Evolutionary conservation across 768 basidiomycete genomes (phyloP), one percentile per base, ranked within the genome.

Genomic region (Pleurotus tuber-regium): DNA sequence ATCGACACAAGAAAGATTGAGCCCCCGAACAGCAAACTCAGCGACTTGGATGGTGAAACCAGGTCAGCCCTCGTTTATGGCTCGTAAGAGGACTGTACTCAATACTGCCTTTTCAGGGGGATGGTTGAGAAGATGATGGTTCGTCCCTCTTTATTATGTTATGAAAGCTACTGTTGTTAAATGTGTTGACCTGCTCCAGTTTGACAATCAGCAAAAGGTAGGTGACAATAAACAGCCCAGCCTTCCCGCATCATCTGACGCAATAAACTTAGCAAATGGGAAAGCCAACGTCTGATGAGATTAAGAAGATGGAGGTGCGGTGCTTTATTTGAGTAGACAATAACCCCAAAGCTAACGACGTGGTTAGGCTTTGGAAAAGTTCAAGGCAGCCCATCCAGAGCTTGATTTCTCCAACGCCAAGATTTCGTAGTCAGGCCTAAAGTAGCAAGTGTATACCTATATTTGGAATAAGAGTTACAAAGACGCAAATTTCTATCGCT

Each of bases 61-160:
- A 83, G 91, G 91, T 87, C n/a, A n/a, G n/a, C n/a, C n/a, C n/a
- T 58, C 28, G 70, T 55, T 9, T 36, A n/a, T n/a, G 40, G 24
- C 43, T 4, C 30, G 24, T 24, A 25, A 53, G 43, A 61, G 18
- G 3, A 18, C 4, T 43, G 23, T 50, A 12, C 16, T 50, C 3
- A 51, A 29, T 12, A 14, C n/a, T n/a, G n/a, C n/a, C 31, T 42
- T 58, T 30, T 2, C 61, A 91, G 97, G 58, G 93, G 90, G 2
- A 89, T 99, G 90, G 97, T 99, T 3, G 97, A 99, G 70, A 99
- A 99, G 76, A 99, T 99, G 97, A 98, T 99, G 96, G 96, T 96
- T 71, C 59, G 87, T 68, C 21, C 19, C 12, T n/a, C n/a, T 11
- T 16, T 47, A 23, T 26, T 43, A 12, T 50, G 24, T 23, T 40